Conservation (phyloP, 2,329 filamentous ascomycete genomes). For the Penicillium oxalicum region DNA sequence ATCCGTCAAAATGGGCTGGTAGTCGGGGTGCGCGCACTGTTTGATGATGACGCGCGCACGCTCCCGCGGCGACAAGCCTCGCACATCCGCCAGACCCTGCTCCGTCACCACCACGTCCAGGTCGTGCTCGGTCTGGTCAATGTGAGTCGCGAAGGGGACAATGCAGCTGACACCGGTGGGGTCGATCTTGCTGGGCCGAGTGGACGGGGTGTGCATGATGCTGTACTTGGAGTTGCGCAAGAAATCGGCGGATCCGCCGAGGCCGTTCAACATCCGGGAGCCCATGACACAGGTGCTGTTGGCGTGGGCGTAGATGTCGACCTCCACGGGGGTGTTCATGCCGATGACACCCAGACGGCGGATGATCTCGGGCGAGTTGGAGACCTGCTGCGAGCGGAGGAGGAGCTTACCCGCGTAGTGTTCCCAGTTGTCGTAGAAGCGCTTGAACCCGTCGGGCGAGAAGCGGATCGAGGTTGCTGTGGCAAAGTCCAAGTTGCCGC, state of each 20-base stretch:
- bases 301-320: constrained; percentile 90
- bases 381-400: constrained; percentile 79
- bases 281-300: constrained; percentile 90
- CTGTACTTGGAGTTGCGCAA: constrained; percentile 72
- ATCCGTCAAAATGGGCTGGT: constrained; percentile 71
- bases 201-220: constrained; percentile 89
- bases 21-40: constrained; percentile 80
- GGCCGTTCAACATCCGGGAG: constrained; percentile 77
- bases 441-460: constrained; percentile 83
- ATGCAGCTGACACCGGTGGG: constrained; percentile 78
- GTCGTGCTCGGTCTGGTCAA: constrained; percentile 91
- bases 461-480: constrained; percentile 87
- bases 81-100: constrained; percentile 75
- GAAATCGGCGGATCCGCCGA: constrained; percentile 78
- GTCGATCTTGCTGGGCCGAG: constrained; percentile 74
- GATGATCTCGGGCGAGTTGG: constrained; percentile 87
- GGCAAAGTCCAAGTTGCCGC: constrained; percentile 78
- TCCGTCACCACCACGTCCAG: constrained; percentile 80
- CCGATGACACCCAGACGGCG: constrained; percentile 79
- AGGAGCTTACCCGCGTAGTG: constrained; percentile 74
- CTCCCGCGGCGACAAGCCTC: constrained; percentile 72
- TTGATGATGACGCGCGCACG: constrained; percentile 78
- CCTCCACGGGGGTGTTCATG: constrained; percentile 93
- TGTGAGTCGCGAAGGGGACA: constrained; percentile 88
- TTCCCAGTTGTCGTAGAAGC: constrained; percentile 84